Evolutionary conservation across 2,329 filamentous ascomycete species (phyloP), one percentile per base, ranked within the genome.

Genomic region (Metarhizium guizhouense): DNA sequence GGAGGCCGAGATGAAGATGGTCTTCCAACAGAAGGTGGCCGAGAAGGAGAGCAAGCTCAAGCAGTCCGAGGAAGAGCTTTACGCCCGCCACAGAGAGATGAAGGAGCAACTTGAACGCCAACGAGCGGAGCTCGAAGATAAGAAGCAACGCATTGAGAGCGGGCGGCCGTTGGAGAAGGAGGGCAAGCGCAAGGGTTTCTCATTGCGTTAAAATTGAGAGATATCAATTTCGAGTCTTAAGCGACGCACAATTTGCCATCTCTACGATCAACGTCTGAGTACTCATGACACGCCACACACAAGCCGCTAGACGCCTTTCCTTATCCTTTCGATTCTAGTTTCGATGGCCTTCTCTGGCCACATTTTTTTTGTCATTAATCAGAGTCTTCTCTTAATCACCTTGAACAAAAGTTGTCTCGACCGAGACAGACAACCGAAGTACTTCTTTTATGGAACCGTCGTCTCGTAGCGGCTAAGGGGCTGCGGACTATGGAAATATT

Each of bases 1-100:
- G 94, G 94, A 99, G 76, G 86, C 91, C 69, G 94, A 99, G 76
- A 99, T 99, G 94, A 99, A 99, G 90, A 96, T 96, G 90, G 94
- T 99, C 65, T 99, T 99, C 90, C 94, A 97, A 75, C 94, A 99
- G 74, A 99, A 99, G 87, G 94, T 99, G 36, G 86, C 90, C 63
- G 94, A 99, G 76, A 99, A 99, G 82, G 94, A 99, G 78, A 96
- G 90, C 84, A 99, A 99, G 79, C 81, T 99, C 72, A 95, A 95
- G 80, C 94, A 97, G 79, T 96, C 91, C 81, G 94, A 99, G 76
- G 94, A 99, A 74, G 94, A 99, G 81, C 80, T 99, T 57, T 97
- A 97, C 70, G 92, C 94, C 63, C 88, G 94, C 66, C 94, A 99
- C 80, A 87, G 93, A 71, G 94, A 99, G 80, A 99, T 99, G 94